These are phyloP conservation scores for Paramecium biaurelia DNA, from an alignment of 73 alveolate species.

Conservation along the genomic window DNA sequence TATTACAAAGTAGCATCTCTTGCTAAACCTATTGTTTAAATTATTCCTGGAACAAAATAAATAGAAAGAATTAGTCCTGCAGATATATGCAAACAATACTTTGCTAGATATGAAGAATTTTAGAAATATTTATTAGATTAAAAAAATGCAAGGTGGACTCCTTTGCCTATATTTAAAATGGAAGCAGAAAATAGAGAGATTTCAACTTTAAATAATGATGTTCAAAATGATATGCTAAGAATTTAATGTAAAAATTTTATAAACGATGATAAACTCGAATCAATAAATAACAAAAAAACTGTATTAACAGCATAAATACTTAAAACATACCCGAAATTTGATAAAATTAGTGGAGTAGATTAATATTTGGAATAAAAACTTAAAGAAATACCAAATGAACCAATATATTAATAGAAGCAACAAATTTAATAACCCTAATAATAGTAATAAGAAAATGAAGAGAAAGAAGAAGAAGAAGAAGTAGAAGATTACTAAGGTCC, in stretches of 20 bases:
- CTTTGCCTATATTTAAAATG: not conserved
- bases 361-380: not conserved
- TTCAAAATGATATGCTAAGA: not conserved
- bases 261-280: not conserved
- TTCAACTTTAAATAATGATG: not conserved
- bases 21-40: not conserved
- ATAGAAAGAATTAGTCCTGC: not conserved
- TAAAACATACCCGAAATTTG: not conserved
- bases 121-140: not conserved
- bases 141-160: not conserved
- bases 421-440: not conserved
- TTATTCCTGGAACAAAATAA: not conserved
- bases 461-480: not conserved
- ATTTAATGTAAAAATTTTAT: not conserved
- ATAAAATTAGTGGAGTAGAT: not conserved
- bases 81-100: not conserved
- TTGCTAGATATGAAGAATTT: not conserved
- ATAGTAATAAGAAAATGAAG: too few species aligned
- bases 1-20: not conserved
- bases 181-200: not conserved
- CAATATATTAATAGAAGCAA: not conserved
- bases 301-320: not conserved
- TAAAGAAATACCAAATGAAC: not conserved
- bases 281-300: not conserved
- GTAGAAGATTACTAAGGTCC: not conserved